Percentiles rank a stretch among this genome's conserved stretches.
These are phyloP conservation scores for Leishmania mexicana DNA, from an alignment of 208 protist genomes.

Conservation along the genomic window DNA sequence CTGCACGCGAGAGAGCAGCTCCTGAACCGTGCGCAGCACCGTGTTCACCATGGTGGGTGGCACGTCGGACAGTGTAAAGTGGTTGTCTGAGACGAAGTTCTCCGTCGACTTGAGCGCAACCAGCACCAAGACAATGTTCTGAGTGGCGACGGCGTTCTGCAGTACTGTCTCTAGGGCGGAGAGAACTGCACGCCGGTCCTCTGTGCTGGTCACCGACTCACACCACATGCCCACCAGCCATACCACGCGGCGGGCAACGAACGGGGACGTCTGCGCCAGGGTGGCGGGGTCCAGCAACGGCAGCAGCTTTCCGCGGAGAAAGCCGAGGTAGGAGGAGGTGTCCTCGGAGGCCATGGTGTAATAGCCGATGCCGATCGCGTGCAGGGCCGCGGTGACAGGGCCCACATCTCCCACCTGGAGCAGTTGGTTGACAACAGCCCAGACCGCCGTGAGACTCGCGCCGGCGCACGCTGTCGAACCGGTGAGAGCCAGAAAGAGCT, in stretches of 20 bases:
- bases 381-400: conserved; percentile 70
- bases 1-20: conserved; percentile 48
- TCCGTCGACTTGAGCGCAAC: conserved; percentile 54
- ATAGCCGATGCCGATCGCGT: conserved; percentile 86
- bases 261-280: conserved; percentile 30
- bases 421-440: conserved; percentile 57
- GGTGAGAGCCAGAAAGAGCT: conserved; percentile 79
- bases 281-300: conserved; percentile 51
- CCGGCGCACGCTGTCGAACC: conserved; percentile 47
- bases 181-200: conserved; percentile 51
- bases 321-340: conserved; percentile 48
- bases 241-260: conserved; percentile 77
- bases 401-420: conserved; percentile 39
- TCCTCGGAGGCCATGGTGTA: conserved; percentile 67
- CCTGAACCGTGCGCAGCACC: conserved; percentile 51
- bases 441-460: conserved; percentile 36
- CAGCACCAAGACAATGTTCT: conserved; percentile 50
- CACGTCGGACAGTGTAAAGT: conserved; percentile 59
- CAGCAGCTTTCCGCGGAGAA: conserved; percentile 56
- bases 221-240: conserved; percentile 92
- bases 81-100: conserved; percentile 69
- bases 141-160: conserved; percentile 21
- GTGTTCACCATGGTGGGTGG: conserved; percentile 43
- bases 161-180: conserved; percentile 55
- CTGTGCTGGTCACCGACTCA: conserved; percentile 47